Evolutionary conservation across 1,284 basidiomycete species (phyloP), one percentile per base, ranked within the genome.

Genomic region (Agaricales sp.): DNA sequence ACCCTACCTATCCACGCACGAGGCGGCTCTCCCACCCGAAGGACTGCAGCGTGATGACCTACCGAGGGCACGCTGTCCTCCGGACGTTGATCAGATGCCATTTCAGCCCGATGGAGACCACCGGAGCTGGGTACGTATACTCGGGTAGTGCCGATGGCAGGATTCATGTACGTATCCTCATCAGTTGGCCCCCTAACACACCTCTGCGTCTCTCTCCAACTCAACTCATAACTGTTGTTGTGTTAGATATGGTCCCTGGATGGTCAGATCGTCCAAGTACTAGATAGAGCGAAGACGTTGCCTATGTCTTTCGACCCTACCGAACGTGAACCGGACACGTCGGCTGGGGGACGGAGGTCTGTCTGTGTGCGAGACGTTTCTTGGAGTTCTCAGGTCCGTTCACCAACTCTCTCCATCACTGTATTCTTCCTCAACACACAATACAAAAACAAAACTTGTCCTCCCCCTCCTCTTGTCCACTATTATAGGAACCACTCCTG

Each of bases 21-120:
- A n/a, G 18, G 8, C 76, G 82, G 58, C 80, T 84, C 0, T 73
- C 73, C 11, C 82, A 90, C 59, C 94, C 95, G 1, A 69, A 81
- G 53, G 93, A 99, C 63, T 92, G 89, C 62, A 92, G 89, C 54
- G 84, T 99, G 45, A 97, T 98, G 94, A 89, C 91, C 1, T 99
- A 87, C 61, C 77, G 90, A 41, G 96, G 95, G 1, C 96, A 99
- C 63, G 73, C 80, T 4, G 92, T 99, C n/a, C 67, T 96, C 47
- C 77, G 86, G 37, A 99, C 95, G 0, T 78, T 99, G 47, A 98
- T 99, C 57, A 78, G 95, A 45, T 97, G 93, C 63, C 89, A 97
- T 67, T 99, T 98, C 65, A 92, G 89, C 54, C 95, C 95, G 12
- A 71, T 73, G 1, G 87, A 92, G 61, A 93, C 92, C 2, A 99